A percentile compares a stretch with the other conserved stretches of the same genome.
These are phyloP conservation scores for Phytophthora hibernalis DNA, from an alignment of 352 stramenopile species.

Conservation along the genomic window DNA sequence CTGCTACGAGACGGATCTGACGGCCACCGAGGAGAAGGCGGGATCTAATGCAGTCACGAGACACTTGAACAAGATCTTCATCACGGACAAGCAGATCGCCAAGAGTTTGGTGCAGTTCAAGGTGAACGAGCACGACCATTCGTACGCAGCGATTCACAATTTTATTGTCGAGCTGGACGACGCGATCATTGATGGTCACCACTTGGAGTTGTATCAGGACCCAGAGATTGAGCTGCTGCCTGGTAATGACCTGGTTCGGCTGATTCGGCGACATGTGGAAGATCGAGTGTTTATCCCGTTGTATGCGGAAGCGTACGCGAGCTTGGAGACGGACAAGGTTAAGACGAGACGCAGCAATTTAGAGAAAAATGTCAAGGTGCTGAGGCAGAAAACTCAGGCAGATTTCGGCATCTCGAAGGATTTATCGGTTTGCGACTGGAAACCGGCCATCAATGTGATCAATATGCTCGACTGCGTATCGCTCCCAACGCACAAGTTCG, in stretches of 20 bases:
- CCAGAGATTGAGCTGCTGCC: constrained; percentile 68
- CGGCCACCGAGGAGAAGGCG: constrained; percentile 59
- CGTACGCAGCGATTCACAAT: constrained; percentile 54
- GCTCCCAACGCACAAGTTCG: constrained; percentile 85
- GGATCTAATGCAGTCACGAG: constrained; percentile 59
- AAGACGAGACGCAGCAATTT: constrained; percentile 43
- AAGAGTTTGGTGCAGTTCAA: constrained; percentile 67
- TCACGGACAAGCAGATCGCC: constrained; percentile 64
- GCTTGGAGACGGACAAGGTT: constrained; percentile 52
- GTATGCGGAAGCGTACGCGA: constrained; percentile 61
- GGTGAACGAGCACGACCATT: constrained; percentile 51
- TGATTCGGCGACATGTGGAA: constrained; percentile 80
- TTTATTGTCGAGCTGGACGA: constrained; percentile 76
- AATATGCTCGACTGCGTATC: constrained; percentile 81
- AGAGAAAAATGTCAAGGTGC: constrained; percentile 65
- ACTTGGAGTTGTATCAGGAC: constrained; percentile 70
- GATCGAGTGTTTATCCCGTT: constrained; percentile 81
- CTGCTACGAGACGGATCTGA: constrained; percentile 75
- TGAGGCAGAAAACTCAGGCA: constrained; percentile 57
- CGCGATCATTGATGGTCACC: constrained; percentile 71
- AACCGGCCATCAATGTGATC: constrained; percentile 54
- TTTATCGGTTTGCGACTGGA: constrained; percentile 71
- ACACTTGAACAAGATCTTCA: constrained; percentile 85
- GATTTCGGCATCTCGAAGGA: constrained; percentile 78
- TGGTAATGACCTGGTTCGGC: constrained; percentile 75